Evolutionary conservation across 768 basidiomycete genomes (phyloP).

Genomic region (Pulveroboletus sp.): DNA sequence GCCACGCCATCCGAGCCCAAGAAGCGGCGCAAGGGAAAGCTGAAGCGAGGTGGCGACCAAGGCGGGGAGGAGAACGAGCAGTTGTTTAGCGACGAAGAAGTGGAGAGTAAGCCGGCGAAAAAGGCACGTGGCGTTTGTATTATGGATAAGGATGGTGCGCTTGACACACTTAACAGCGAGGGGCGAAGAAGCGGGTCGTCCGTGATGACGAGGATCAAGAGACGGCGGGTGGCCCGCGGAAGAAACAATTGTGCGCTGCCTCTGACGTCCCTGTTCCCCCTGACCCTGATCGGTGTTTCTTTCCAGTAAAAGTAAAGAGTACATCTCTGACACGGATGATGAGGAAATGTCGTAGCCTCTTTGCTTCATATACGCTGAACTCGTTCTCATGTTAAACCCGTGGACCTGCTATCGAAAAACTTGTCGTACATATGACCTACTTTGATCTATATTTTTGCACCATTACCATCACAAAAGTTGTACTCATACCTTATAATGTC

Average conservation of each 20-base stretch:
- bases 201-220: constrained; percentile 81
- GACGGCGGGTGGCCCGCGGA: constrained; percentile 55
- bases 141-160: neutral
- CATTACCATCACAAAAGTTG: too few relatives aligned
- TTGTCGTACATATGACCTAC: too few relatives aligned
- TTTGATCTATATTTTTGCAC: too few relatives aligned
- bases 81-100: constrained; percentile 72
- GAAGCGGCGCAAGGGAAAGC: constrained; percentile 77
- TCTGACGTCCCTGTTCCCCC: neutral
- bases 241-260: constrained; percentile 69
- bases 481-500: too few relatives aligned
- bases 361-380: too few relatives aligned
- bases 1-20: constrained; percentile 46
- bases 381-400: too few relatives aligned
- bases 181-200: constrained; percentile 71
- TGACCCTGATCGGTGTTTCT: neutral
- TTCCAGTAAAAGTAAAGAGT: constrained; percentile 82
- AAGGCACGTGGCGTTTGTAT: constrained; percentile 47
- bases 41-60: constrained; percentile 52
- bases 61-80: constrained; percentile 59
- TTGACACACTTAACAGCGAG: constrained; percentile 29
- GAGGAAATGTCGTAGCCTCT: constrained; percentile 57
- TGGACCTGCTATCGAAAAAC: too few relatives aligned
- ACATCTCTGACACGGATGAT: constrained; percentile 85
- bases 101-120: constrained; percentile 52